These are phyloP conservation scores for Arthrocladium fulminans DNA, from an alignment of 2,329 filamentous ascomycete genomes.

Conservation along the genomic window DNA sequence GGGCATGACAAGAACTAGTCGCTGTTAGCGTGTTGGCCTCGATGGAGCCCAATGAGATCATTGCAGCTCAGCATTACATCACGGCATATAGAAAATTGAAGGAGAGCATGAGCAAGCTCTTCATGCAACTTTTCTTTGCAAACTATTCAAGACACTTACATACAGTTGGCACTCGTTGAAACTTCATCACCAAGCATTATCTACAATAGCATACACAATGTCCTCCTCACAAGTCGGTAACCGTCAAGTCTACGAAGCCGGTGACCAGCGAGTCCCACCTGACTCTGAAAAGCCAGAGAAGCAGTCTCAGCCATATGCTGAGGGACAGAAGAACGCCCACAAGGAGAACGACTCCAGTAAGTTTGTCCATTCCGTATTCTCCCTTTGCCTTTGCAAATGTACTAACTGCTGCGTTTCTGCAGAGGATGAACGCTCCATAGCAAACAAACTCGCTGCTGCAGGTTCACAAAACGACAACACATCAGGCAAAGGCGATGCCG, in stretches of 20 bases:
- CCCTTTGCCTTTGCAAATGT: background rate
- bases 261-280: constrained; percentile 62
- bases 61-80: constrained; percentile 3
- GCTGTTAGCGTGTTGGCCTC: background rate
- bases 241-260: constrained; percentile 60
- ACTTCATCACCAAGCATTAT: background rate
- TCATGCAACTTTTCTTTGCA: background rate
- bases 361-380: constrained; percentile 9
- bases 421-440: constrained; percentile 40
- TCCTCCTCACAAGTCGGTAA: constrained; percentile 59
- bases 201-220: constrained; percentile 27
- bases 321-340: constrained; percentile 64
- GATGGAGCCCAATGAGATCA: constrained; percentile 8
- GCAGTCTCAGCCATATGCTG: constrained; percentile 55
- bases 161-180: too few relatives aligned
- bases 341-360: constrained; percentile 62
- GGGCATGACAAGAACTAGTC: background rate
- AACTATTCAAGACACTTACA: too few relatives aligned
- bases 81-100: background rate
- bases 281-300: constrained; percentile 37
- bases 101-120: too few relatives aligned
- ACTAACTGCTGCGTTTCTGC: background rate
- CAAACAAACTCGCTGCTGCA: constrained; percentile 34
- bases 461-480: constrained; percentile 16
- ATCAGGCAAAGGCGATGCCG: constrained; percentile 15